Percentiles rank a stretch among this genome's conserved stretches.
These are phyloP conservation scores for Phaeolepiota aurea DNA, from an alignment of 768 basidiomycete species.

Conservation along the genomic window DNA sequence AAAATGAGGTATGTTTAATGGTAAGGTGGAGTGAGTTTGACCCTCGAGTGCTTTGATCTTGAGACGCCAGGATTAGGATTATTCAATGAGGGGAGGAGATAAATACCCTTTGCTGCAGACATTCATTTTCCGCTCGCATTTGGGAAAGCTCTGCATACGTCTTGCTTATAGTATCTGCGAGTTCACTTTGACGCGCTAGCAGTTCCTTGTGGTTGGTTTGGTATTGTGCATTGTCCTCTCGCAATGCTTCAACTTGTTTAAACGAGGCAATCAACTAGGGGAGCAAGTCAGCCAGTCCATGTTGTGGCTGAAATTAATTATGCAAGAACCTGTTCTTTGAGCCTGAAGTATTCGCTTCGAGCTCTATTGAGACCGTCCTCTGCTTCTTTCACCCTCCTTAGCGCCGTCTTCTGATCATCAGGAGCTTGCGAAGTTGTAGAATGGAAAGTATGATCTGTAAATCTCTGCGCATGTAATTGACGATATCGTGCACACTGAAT, in stretches of 20 bases:
- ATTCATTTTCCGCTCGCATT: conserved; percentile 3
- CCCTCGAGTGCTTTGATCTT: no score
- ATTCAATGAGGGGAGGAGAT: background rate
- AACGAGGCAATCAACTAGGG: background rate
- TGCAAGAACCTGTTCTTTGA: conserved; percentile 22
- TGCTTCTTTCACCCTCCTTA: conserved; percentile 14
- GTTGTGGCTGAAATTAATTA: background rate
- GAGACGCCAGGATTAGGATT: background rate
- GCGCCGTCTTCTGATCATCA: conserved; percentile 4
- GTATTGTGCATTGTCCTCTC: background rate
- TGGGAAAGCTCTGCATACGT: background rate
- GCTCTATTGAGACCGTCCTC: conserved; percentile 21
- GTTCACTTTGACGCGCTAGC: conserved; percentile 2
- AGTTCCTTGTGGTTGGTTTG: conserved; percentile 5
- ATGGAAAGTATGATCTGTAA: no score
- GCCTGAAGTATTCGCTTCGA: conserved; percentile 17
- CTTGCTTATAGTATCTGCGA: conserved; percentile 1
- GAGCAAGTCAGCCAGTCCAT: background rate
- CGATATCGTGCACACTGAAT: no score
- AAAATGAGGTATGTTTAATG: background rate
- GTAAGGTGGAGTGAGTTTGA: no score
- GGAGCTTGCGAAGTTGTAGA: background rate
- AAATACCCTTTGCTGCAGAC: background rate
- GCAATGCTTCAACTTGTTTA: background rate
- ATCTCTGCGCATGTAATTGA: no score